phyloP scores from a whole-genome alignment of 2,329 filamentous ascomycete genomes.

The Aspergillus pseudotamarii region DNA sequence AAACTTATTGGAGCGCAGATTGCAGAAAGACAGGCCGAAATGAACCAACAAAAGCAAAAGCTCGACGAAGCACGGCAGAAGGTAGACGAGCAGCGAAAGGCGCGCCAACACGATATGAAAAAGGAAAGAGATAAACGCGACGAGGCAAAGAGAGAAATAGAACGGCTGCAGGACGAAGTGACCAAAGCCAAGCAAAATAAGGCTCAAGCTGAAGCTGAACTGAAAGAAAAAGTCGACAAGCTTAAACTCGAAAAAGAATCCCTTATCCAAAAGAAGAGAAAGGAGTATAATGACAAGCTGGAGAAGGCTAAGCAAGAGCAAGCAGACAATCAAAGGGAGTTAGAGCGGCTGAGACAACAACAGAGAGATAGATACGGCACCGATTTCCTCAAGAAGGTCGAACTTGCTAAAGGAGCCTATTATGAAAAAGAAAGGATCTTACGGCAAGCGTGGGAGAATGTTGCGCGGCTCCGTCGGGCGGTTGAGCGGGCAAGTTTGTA shows the following conservation, averaged over 20 bases:
- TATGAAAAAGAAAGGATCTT: not conserved
- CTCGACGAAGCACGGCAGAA: not conserved
- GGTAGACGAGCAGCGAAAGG: not conserved
- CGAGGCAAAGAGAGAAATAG: not conserved
- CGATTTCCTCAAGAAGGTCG: not conserved
- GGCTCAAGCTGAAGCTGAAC: not conserved
- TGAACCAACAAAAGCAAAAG: not conserved
- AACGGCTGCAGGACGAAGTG: not conserved
- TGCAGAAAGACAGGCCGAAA: not conserved
- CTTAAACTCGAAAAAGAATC: not conserved
- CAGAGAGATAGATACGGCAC: not conserved
- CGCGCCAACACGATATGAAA: not conserved
- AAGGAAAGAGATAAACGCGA: not conserved
- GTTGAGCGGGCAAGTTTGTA: fast-evolving
- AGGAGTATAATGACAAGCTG: not conserved
- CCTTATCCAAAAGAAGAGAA: not conserved
- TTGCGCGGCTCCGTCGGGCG: not conserved
- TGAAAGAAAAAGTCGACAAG: not conserved
- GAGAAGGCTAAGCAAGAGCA: not conserved
- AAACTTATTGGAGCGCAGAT: not conserved
- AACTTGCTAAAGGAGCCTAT: not conserved
- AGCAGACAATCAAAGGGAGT: not conserved
- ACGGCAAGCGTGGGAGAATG: not conserved
- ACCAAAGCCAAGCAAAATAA: not conserved
- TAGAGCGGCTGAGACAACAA: not conserved